Base-by-base conservation (phyloP, 2,329 filamentous ascomycete species). In the Calonectria pseudoreteaudii region DNA sequence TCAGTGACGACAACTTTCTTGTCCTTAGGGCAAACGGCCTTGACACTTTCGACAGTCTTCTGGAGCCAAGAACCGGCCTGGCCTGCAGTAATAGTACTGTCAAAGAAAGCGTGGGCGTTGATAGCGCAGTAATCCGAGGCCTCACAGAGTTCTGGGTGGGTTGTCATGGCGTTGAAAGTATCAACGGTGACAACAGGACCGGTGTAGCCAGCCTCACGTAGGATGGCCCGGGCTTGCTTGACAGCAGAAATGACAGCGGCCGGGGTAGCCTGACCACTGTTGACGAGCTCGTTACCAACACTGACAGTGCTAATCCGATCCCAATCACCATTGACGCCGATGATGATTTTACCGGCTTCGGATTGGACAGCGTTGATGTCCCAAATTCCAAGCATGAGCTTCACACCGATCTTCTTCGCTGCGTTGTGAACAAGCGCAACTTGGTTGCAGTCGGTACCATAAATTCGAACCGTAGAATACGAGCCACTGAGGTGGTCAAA, bases 51-150 rank as follows among this genome's bases (percentile, higher is more conserved):
- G 34, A 91, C 89, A 75, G 93, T 91, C 31, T 87, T 86, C 49
- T 87, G 83, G 49, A 95, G 90, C 83, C 95, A 98, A 0, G 83
- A 78, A 4, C 95, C 95, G 3, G 95, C 92, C 38, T 90, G 84
- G 0, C 86, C 84, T 1, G 94, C 90, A 2, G 84, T 83, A 31
- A 90, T 90, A 60, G 90, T 90, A 4, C 87, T 84, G 79, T 97
- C 94, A 83, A 97, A 98, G 89, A 95, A 98, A 16, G 95, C 91
- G 84, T 98, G 95, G 77, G 92, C 91, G 85, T 98, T 98, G 82
- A 93, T 90, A 20, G 94, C 94, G 80, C 93, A 95, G 85, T 94
- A 94, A 81, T 97, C 95, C 1, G 93, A 94, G 58, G 87, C 88
- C 31, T 91, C 83, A 85, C 95, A 97, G 62, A 98, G 88, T 66